Percentiles rank a stretch among this genome's conserved stretches.
phyloP scores from a whole-genome alignment of 805 yeast species.

The Lipomyces spencermartinsiae region DNA sequence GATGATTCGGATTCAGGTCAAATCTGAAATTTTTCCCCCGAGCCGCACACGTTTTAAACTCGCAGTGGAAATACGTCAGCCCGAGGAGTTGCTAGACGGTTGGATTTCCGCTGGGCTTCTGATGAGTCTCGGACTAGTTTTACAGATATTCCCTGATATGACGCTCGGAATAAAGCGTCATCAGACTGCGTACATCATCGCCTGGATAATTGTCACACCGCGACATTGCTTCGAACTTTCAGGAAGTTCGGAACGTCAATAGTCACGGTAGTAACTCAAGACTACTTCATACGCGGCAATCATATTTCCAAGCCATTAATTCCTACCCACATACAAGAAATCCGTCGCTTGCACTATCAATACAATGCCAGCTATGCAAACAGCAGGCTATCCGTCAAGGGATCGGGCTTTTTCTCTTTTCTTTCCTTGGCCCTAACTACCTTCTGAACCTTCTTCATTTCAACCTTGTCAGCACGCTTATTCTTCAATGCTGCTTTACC shows the following conservation, averaged over 20 bases:
- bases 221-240: no score
- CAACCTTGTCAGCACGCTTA: slow-evolving; percentile 63
- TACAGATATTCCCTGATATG: no score
- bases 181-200: no score
- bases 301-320: background rate
- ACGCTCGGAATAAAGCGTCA: no score
- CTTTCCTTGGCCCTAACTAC: slow-evolving; percentile 23
- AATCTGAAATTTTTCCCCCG: background rate
- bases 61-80: no score
- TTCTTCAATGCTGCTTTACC: slow-evolving; percentile 81
- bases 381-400: slow-evolving; percentile 30
- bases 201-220: no score
- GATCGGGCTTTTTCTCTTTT: slow-evolving; percentile 27
- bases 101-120: no score
- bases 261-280: no score
- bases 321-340: background rate
- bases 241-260: no score
- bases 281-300: no score
- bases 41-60: background rate
- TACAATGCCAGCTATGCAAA: slow-evolving; percentile 18
- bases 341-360: background rate
- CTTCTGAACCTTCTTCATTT: slow-evolving; percentile 29
- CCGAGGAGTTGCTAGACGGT: no score
- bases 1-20: background rate
- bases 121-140: no score